These are phyloP conservation scores for Xylaria sp. DNA, from an alignment of 2,329 filamentous ascomycete genomes.

Conservation along the genomic window DNA sequence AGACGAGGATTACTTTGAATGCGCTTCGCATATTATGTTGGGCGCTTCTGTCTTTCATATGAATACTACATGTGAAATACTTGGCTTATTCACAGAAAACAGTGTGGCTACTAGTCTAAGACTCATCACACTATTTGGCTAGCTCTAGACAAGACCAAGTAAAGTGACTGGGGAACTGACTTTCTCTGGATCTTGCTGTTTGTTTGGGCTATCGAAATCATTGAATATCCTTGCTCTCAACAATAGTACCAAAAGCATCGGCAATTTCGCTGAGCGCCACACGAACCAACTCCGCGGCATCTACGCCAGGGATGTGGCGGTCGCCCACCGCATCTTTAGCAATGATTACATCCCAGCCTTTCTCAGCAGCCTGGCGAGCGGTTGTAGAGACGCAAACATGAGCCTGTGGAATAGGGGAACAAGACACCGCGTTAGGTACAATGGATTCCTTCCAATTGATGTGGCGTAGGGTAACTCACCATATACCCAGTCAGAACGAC, in stretches of 20 bases:
- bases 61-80: not conserved
- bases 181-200: not conserved
- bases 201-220: not conserved
- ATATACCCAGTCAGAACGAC: conserved; percentile 32
- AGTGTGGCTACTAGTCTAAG: not conserved
- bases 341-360: conserved; percentile 28
- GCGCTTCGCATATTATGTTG: not conserved
- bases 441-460: not conserved
- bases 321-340: conserved; percentile 29
- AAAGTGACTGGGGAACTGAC: not conserved
- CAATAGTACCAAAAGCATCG: conserved; percentile 27
- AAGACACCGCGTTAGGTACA: not conserved
- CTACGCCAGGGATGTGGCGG: conserved; percentile 29
- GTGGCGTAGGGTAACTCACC: conserved; percentile 14
- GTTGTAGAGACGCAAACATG: conserved; percentile 32
- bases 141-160: not conserved
- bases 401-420: conserved; percentile 6
- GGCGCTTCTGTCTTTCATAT: not conserved
- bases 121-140: not conserved
- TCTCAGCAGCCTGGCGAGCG: conserved; percentile 28
- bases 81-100: not conserved
- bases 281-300: conserved; percentile 25
- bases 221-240: conserved; percentile 29
- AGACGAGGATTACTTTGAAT: not conserved
- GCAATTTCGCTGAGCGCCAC: conserved; percentile 30